phyloP scores from a whole-genome alignment of 1,139 yeast species.

The Candida frijolesensis region DNA sequence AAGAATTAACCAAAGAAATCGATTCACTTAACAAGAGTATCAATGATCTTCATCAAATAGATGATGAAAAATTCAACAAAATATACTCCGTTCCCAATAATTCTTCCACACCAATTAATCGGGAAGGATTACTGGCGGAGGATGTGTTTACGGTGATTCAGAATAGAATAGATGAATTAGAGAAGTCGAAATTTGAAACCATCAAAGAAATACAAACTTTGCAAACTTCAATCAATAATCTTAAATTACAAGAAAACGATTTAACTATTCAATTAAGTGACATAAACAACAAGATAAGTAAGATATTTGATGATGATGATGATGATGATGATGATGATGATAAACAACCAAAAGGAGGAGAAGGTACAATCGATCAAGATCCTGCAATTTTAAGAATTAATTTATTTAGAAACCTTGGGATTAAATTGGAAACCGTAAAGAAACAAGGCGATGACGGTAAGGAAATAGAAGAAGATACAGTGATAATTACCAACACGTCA shows the following conservation, averaged over 20 bases:
- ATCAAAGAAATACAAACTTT: slow-evolving; percentile 61
- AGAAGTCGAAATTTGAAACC: slow-evolving; percentile 51
- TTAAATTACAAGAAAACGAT: slow-evolving; percentile 44
- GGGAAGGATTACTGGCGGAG: neutral
- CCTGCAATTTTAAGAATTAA: slow-evolving; percentile 43
- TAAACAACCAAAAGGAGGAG: slow-evolving; percentile 2
- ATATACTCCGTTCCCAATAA: slow-evolving; percentile 11
- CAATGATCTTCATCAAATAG: slow-evolving; percentile 23
- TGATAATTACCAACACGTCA: slow-evolving; percentile 48
- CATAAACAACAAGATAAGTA: slow-evolving; percentile 24
- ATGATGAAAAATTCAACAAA: slow-evolving; percentile 18
- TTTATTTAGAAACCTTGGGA: slow-evolving; percentile 47
- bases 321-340: no score
- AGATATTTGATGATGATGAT: slow-evolving; percentile 14
- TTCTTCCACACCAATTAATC: no score
- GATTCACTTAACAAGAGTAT: slow-evolving; percentile 26
- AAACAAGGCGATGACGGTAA: slow-evolving; percentile 10
- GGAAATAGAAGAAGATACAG: slow-evolving; percentile 20
- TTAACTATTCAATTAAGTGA: slow-evolving; percentile 34
- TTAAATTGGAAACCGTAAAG: slow-evolving; percentile 34
- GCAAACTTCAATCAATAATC: slow-evolving; percentile 52
- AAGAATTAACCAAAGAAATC: slow-evolving; percentile 23
- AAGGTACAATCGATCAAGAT: slow-evolving; percentile 28
- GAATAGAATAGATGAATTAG: slow-evolving; percentile 38
- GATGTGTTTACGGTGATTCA: slow-evolving; percentile 11